Evolutionary conservation across 441 rosid genomes (phyloP), one percentile per base, ranked within the genome.

Genomic region (Pelargonium citronellum): DNA sequence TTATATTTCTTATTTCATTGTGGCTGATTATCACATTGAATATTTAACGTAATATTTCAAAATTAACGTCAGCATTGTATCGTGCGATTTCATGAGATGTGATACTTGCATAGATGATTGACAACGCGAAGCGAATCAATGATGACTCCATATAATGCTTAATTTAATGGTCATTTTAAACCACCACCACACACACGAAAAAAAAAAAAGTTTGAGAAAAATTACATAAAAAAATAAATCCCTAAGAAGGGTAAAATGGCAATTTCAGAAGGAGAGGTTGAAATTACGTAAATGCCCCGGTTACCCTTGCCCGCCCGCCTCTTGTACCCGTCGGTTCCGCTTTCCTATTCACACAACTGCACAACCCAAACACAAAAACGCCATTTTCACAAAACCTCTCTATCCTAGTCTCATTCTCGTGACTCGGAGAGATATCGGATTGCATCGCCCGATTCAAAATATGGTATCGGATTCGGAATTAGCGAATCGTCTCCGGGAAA

Each of bases 391-490:
- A 34, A 62, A 27, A 57, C 62, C 62, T 57, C 62, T 57, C 62
- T 55, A 6, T 55, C 39, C 0, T 34, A 47, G 55, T 47, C 55
- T 47, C 55, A 47, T 9, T 47, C 55, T 47, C 55, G 55, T 10
- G 55, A 47, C 12, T 47, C 15, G 53, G 37, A 34, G 44, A 8
- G 12, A 9, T 16, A 57, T 55, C 61, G 61, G 61, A 55, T 55
- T 15, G 7, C 19, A 55, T 57, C 62, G 27, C 12, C 57, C 57
- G 57, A 10, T 51, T 3, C 2, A 27, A 27, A 53, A 6, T 13
- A 68, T 70, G 78, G 74, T 69, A 20, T 75, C 78, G 57, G 74
- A 75, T 20, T 65, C 74, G 53, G 78, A 75, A 8, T 66, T 75
- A 30, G 74, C 9, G 78, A n/a, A 1, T 49, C 78, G 78, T 67